Evolutionary conservation across 2,329 filamentous ascomycete genomes (phyloP).

Genomic region (Helotiales sp.): DNA sequence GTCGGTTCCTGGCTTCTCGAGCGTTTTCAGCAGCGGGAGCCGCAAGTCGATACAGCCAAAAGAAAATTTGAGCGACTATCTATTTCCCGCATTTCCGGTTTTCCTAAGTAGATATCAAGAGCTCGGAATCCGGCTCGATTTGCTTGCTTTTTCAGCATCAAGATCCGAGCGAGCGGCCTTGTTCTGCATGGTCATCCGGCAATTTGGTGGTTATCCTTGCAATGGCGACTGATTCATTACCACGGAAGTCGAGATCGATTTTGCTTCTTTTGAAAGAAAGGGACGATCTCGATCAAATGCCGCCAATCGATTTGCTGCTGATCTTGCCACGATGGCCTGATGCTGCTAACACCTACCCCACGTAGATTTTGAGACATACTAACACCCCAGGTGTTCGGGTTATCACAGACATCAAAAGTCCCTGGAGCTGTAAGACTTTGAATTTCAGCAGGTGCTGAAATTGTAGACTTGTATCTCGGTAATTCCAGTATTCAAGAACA

Average conservation of each 20-base stretch:
- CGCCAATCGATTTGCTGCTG: background rate
- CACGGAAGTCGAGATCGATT: background rate
- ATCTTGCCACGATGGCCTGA: background rate
- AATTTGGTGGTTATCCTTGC: background rate
- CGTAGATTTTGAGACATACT: background rate
- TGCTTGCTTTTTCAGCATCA: conserved; percentile 2
- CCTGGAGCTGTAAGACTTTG: background rate
- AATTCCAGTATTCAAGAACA: background rate
- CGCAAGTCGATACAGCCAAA: too few species aligned
- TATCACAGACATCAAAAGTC: too few species aligned
- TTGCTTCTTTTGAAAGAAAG: background rate
- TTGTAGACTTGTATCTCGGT: background rate
- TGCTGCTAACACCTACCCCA: background rate
- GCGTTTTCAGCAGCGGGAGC: too few species aligned
- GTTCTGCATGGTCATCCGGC: background rate
- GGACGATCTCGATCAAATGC: background rate
- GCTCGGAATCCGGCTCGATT: background rate
- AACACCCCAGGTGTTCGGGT: too few species aligned
- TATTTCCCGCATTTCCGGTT: too few species aligned
- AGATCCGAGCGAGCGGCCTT: background rate
- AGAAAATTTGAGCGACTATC: too few species aligned
- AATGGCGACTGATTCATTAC: background rate
- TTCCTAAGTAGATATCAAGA: too few species aligned
- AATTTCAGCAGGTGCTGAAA: background rate
- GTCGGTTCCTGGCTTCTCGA: too few species aligned